These are phyloP conservation scores for Hygrophorus russula DNA, from an alignment of 768 basidiomycete genomes.

Conservation along the genomic window DNA sequence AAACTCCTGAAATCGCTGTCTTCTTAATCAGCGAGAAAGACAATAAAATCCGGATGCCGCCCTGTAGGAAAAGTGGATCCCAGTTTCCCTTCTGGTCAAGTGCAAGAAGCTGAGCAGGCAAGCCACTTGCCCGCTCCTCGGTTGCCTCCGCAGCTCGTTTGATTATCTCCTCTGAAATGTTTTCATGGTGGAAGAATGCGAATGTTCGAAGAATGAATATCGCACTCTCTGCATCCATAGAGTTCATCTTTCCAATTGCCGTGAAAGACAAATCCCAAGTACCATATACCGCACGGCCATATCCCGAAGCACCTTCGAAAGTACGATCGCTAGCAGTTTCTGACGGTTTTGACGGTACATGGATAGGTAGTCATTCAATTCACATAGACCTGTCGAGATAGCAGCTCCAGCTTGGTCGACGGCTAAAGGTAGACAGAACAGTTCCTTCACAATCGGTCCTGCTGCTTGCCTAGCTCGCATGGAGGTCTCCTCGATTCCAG, in stretches of 20 bases:
- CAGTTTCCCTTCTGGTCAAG: slow-evolving; percentile 3
- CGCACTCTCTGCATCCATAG: slow-evolving; percentile 8
- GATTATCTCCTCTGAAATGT: slow-evolving; percentile 10
- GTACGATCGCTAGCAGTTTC: slow-evolving; percentile 5
- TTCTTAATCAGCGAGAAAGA: slow-evolving; percentile 12
- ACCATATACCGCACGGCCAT: slow-evolving; percentile 10
- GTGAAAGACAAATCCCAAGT: slow-evolving; percentile 13
- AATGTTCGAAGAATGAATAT: slow-evolving; percentile 10
- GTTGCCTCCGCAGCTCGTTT: slow-evolving; percentile 6
- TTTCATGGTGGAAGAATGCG: slow-evolving; percentile 12
- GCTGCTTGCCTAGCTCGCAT: slow-evolving; percentile 1
- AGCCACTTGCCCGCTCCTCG: not conserved
- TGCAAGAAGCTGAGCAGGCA: not conserved
- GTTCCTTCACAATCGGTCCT: slow-evolving; percentile 6
- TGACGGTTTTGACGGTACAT: slow-evolving; percentile 4
- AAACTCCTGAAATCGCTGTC: not conserved
- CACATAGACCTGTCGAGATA: slow-evolving; percentile 8
- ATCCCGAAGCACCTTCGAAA: slow-evolving; percentile 8
- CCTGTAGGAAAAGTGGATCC: slow-evolving; percentile 8
- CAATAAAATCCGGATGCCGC: slow-evolving; percentile 11
- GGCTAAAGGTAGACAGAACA: slow-evolving; percentile 5
- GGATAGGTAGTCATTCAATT: slow-evolving; percentile 9
- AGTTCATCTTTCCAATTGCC: slow-evolving; percentile 7
- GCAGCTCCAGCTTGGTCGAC: slow-evolving; percentile 13
- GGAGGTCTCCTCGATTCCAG: slow-evolving; percentile 1